Percentiles rank a stretch among this genome's conserved stretches.
These are phyloP conservation scores for Metschnikowia proteae DNA, from an alignment of 805 yeast species.

Conservation along the genomic window DNA sequence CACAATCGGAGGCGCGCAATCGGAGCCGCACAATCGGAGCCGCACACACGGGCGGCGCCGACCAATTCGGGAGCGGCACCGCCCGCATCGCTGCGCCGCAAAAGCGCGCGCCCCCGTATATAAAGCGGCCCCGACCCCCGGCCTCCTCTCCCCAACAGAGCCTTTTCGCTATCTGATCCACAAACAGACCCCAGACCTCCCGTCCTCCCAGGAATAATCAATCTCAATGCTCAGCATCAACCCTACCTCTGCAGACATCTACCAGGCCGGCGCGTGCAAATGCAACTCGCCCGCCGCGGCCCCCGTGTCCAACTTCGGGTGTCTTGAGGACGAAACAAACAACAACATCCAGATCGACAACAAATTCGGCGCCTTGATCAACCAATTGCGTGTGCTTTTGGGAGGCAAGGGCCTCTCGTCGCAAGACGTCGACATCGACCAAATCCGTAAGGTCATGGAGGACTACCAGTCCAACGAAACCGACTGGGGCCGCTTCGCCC, in stretches of 20 bases:
- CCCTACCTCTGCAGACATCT: conserved; percentile 6
- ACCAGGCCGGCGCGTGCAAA: conserved; percentile 9
- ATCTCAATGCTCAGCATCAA: conserved; percentile 8
- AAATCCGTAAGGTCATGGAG: conserved; percentile 44
- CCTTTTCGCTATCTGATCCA: neutral
- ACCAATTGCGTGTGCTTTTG: conserved; percentile 23
- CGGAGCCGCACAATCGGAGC: too few relatives aligned
- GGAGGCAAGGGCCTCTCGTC: conserved; percentile 36
- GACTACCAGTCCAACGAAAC: conserved; percentile 42
- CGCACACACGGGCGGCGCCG: too few relatives aligned
- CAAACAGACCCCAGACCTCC: too few relatives aligned
- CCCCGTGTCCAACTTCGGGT: conserved; percentile 16
- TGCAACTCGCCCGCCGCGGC: conserved; percentile 6
- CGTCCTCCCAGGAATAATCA: neutral
- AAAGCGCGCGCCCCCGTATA: too few relatives aligned
- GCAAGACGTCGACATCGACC: conserved; percentile 50
- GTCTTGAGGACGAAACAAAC: conserved; percentile 17
- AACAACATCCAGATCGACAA: conserved; percentile 16
- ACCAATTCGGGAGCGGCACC: too few relatives aligned
- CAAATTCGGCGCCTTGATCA: conserved; percentile 24
- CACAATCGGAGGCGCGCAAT: too few relatives aligned
- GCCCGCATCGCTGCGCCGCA: too few relatives aligned
- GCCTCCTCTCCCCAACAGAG: too few relatives aligned
- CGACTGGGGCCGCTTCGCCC: conserved; percentile 61
- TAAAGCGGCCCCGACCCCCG: too few relatives aligned